Percentiles rank a stretch among this genome's conserved stretches.
Evolutionary conservation across 2,329 filamentous ascomycete genomes (phyloP).

Genomic region (Neospermospora avenae): DNA sequence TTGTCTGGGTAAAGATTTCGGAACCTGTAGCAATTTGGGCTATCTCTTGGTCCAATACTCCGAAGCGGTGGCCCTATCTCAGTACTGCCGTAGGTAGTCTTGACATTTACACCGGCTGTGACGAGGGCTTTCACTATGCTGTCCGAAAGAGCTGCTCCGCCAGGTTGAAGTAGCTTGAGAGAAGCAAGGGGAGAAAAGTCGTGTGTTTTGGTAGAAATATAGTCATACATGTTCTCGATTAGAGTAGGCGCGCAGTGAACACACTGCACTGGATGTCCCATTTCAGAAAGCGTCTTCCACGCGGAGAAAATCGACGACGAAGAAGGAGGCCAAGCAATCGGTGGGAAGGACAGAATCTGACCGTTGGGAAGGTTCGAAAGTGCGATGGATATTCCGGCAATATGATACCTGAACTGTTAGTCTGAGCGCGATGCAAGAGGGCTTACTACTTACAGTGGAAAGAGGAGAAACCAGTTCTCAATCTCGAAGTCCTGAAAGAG

Average conservation of each 20-base stretch:
- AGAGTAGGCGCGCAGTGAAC: conserved; percentile 34
- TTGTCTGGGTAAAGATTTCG: conserved; percentile 32
- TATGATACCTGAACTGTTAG: conserved; percentile 29
- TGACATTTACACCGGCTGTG: conserved; percentile 33
- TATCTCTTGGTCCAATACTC: conserved; percentile 30
- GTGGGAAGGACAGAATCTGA: conserved; percentile 34
- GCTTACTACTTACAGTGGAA: conserved; percentile 29
- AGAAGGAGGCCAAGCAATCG: conserved; percentile 32
- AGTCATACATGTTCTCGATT: conserved; percentile 35
- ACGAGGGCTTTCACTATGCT: conserved; percentile 28
- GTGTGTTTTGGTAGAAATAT: conserved; percentile 30
- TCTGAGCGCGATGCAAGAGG: background rate
- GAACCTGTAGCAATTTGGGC: conserved; percentile 32
- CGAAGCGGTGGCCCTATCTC: conserved; percentile 36
- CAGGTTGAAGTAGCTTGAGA: conserved; percentile 35
- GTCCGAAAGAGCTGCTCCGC: conserved; percentile 32
- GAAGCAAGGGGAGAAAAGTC: conserved; percentile 31
- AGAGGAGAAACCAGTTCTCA: conserved; percentile 36
- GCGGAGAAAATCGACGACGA: conserved; percentile 30
- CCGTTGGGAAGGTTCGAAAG: conserved; percentile 35
- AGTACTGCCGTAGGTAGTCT: conserved; percentile 36
- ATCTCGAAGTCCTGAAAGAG: conserved; percentile 34
- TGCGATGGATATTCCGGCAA: conserved; percentile 33
- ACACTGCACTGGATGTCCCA: conserved; percentile 32
- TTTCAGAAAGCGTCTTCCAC: conserved; percentile 27